A percentile compares a stretch with the other conserved stretches of the same genome.
These are phyloP conservation scores for Colletotrichum lupini DNA, from an alignment of 2,329 filamentous ascomycete species.

Conservation along the genomic window DNA sequence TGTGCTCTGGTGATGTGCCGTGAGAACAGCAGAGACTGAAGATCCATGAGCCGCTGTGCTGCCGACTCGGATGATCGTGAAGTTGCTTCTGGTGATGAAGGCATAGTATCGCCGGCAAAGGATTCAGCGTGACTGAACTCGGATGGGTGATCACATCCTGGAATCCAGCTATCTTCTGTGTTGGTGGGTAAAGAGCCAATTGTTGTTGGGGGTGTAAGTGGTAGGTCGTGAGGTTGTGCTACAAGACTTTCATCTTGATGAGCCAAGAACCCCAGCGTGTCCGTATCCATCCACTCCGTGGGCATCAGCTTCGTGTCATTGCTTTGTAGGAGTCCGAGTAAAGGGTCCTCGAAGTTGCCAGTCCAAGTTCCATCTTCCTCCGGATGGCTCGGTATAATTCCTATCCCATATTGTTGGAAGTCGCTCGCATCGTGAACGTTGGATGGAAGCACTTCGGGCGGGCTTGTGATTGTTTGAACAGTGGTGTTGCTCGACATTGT, in stretches of 20 bases:
- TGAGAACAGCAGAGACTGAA: constrained; percentile 5
- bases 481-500: constrained; percentile 25
- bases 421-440: constrained; percentile 9
- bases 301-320: constrained; percentile 11
- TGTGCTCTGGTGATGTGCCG: neutral
- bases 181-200: constrained; percentile 11
- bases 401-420: constrained; percentile 28
- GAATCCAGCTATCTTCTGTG: constrained; percentile 17
- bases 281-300: constrained; percentile 22
- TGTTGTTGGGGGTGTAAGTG: constrained; percentile 22
- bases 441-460: constrained; percentile 1
- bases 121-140: constrained; percentile 4
- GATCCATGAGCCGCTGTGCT: constrained; percentile 19
- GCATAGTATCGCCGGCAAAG: constrained; percentile 6
- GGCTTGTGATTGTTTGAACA: constrained; percentile 7
- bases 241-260: constrained; percentile 6
- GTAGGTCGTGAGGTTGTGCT: neutral
- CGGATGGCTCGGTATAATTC: constrained; percentile 17
- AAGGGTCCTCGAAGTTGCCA: constrained; percentile 20
- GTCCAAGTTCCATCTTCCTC: constrained; percentile 13
- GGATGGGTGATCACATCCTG: constrained; percentile 1
- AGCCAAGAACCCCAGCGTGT: constrained; percentile 17
- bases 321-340: constrained; percentile 17
- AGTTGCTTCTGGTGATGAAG: constrained; percentile 7
- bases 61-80: constrained; percentile 4